Evolutionary conservation across 2,329 filamentous ascomycete genomes (phyloP).

Genomic region (Cercospora sojina): DNA sequence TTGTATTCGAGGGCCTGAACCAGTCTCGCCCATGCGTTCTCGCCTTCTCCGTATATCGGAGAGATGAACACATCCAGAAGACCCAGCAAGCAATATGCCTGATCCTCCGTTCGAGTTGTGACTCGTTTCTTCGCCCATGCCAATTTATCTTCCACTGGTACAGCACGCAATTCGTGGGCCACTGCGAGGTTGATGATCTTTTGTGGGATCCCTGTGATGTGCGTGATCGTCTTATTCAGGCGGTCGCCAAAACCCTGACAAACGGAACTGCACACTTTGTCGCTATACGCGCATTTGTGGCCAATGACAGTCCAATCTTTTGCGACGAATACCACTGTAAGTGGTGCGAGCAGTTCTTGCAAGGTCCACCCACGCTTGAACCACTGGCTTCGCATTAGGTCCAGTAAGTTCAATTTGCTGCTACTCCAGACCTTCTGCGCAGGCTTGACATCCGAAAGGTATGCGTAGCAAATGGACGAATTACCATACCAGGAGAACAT

Average conservation of each 20-base stretch:
- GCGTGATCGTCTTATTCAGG: not conserved
- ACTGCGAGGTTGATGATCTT: not conserved
- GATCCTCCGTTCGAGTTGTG: not conserved
- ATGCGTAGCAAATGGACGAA: slow-evolving; percentile 2
- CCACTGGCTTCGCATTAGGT: not conserved
- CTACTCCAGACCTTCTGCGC: not conserved
- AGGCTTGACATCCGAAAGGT: not conserved
- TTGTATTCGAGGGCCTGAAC: not conserved
- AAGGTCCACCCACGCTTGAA: slow-evolving; percentile 15
- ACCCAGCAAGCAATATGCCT: slow-evolving; percentile 3
- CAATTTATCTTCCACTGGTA: not conserved
- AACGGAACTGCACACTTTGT: not conserved
- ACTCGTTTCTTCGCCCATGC: not conserved
- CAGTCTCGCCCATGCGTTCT: not conserved
- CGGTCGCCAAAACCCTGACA: not conserved
- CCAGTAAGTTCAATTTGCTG: too few relatives aligned
- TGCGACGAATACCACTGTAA: slow-evolving; percentile 13
- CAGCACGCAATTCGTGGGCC: not conserved
- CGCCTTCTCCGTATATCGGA: not conserved
- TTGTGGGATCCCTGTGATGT: not conserved
- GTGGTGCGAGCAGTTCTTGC: slow-evolving; percentile 25
- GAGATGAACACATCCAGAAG: slow-evolving; percentile 2
- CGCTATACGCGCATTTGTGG: not conserved
- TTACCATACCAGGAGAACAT: slow-evolving; percentile 1
- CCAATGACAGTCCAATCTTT: not conserved